Percentiles rank a stretch among this genome's conserved stretches.
These are phyloP conservation scores for Geum urbanum DNA, from an alignment of 306 rosid species.

Conservation along the genomic window DNA sequence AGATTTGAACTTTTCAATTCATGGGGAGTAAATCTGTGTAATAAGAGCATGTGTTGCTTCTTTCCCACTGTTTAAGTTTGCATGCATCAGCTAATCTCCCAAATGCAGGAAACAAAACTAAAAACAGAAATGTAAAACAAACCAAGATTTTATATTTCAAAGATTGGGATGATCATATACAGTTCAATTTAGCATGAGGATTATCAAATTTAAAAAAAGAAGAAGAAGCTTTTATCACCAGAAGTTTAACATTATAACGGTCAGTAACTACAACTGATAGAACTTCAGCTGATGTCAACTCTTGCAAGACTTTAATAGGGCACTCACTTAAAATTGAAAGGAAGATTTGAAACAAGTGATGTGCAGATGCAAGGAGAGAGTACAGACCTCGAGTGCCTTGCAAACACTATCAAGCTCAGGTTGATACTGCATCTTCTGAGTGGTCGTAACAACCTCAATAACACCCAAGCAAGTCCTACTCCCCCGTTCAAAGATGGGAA, in stretches of 20 bases:
- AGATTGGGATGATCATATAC: neutral
- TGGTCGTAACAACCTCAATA: constrained; percentile 79
- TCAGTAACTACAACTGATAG: constrained; percentile 3
- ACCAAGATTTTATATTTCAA: neutral
- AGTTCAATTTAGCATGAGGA: neutral
- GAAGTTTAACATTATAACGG: neutral
- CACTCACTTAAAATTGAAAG: neutral
- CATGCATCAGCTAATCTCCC: neutral
- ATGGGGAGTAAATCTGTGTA: neutral
- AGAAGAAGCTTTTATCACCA: neutral
- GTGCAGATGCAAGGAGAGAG: constrained; percentile 1
- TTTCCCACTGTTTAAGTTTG: constrained; percentile 3
- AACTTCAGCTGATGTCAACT: neutral
- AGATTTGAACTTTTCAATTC: neutral
- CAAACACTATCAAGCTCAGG: constrained; percentile 69
- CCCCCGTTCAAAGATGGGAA: constrained; percentile 79
- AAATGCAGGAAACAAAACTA: neutral
- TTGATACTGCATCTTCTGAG: constrained; percentile 58
- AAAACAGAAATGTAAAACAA: neutral
- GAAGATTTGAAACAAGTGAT: constrained; percentile 16
- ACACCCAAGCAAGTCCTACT: constrained; percentile 81
- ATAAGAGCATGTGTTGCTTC: neutral
- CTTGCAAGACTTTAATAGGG: neutral
- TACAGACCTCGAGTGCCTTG: constrained; percentile 88
- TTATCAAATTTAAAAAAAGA: no score